Evolutionary conservation across 2,329 filamentous ascomycete species (phyloP).

Genomic region (Penicillium sp.): DNA sequence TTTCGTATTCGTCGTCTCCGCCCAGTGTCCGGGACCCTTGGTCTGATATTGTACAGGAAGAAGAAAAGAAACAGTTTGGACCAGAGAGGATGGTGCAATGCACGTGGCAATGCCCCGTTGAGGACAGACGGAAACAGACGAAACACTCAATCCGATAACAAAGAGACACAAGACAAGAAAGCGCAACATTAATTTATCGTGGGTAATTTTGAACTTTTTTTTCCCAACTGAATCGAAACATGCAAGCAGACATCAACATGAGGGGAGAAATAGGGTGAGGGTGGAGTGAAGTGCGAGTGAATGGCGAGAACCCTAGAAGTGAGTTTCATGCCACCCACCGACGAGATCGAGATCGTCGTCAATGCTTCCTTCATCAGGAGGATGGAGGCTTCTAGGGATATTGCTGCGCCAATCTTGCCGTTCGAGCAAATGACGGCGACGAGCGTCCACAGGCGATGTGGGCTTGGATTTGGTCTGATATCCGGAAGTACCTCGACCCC

Average conservation of each 20-base stretch:
- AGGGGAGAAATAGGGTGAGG: conserved; percentile 7
- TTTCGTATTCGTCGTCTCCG: conserved; percentile 16
- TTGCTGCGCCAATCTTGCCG: conserved; percentile 49
- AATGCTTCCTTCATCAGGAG: conserved; percentile 50
- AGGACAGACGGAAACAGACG: conserved; percentile 12
- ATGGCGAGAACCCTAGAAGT: conserved; percentile 47
- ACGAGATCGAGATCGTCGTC: conserved; percentile 87
- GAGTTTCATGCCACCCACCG: conserved; percentile 78
- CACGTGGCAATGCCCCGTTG: background rate
- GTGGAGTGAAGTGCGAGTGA: conserved; percentile 8
- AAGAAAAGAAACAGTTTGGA: conserved; percentile 5
- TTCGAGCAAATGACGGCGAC: conserved; percentile 39
- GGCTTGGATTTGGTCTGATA: conserved; percentile 36
- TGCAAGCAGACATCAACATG: conserved; percentile 16
- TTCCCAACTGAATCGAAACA: conserved; percentile 20
- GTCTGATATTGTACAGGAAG: conserved; percentile 21
- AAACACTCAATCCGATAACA: conserved; percentile 16
- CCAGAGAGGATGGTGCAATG: background rate
- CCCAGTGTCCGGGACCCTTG: conserved; percentile 10
- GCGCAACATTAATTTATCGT: conserved; percentile 23
- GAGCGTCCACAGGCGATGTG: conserved; percentile 25
- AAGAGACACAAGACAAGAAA: conserved; percentile 15
- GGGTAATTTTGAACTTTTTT: conserved; percentile 24
- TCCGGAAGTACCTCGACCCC: conserved; percentile 36
- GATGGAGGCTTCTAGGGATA: conserved; percentile 29